Evolutionary conservation across 805 yeast species (phyloP).

Genomic region (Schwanniomyces sp.): DNA sequence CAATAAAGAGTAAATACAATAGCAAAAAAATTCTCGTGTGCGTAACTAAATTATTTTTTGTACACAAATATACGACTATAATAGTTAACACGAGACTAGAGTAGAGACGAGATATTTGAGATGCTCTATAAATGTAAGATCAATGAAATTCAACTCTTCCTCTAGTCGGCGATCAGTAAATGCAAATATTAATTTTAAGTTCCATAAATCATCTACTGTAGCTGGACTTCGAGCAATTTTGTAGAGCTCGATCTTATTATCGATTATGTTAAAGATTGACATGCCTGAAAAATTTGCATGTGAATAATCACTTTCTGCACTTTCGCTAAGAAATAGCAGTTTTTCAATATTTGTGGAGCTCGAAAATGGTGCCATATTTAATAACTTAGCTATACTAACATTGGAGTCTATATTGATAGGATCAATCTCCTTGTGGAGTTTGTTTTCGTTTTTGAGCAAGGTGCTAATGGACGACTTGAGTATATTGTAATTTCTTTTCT

Average conservation of each 20-base stretch:
- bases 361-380: constrained; percentile 21
- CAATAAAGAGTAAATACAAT: not conserved
- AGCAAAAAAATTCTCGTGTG: not conserved
- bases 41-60: not conserved
- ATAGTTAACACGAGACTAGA: constrained; percentile 2
- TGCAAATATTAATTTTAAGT: constrained; percentile 58
- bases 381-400: constrained; percentile 15
- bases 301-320: constrained; percentile 14
- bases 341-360: constrained; percentile 26
- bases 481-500: constrained; percentile 41
- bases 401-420: constrained; percentile 24
- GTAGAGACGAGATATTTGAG: constrained; percentile 47
- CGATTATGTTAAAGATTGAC: constrained; percentile 47
- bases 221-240: constrained; percentile 41
- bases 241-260: constrained; percentile 54
- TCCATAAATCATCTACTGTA: constrained; percentile 59
- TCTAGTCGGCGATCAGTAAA: constrained; percentile 48
- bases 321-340: constrained; percentile 28
- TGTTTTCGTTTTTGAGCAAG: constrained; percentile 35
- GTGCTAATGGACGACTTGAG: constrained; percentile 31
- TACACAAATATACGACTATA: constrained; percentile 2
- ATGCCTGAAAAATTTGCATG: constrained; percentile 29
- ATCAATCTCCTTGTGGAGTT: constrained; percentile 24
- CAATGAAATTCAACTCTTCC: constrained; percentile 44
- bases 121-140: constrained; percentile 51